Percentiles rank a stretch among this genome's conserved stretches.
Evolutionary conservation across 495 filamentous ascomycete species (phyloP).

Genomic region (Podospora pseudoanserina): DNA sequence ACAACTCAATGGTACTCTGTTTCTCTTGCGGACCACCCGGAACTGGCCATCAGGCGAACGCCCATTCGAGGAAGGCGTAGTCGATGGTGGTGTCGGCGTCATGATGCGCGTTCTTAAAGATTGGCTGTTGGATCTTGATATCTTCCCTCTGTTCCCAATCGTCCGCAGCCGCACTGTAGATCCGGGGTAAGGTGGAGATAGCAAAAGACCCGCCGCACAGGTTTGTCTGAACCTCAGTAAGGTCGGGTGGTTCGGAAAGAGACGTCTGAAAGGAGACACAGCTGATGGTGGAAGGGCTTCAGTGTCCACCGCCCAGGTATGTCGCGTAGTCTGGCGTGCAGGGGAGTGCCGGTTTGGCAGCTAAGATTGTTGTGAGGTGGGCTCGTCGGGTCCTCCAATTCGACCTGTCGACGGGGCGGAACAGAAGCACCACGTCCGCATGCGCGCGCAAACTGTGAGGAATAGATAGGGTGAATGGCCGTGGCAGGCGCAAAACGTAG

Average conservation of each 20-base stretch:
- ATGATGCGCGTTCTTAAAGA: conserved; percentile 40
- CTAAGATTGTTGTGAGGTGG: not conserved
- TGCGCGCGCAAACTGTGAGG: not conserved
- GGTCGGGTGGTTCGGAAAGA: not conserved
- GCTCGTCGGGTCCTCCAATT: no score
- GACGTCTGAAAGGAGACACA: not conserved
- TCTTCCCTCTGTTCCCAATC: not conserved
- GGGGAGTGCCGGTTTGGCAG: not conserved
- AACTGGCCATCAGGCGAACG: conserved; percentile 85
- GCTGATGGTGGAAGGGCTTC: not conserved
- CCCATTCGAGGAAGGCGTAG: conserved; percentile 66
- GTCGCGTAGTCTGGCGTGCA: not conserved
- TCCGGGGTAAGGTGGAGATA: conserved; percentile 2
- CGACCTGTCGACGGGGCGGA: no score
- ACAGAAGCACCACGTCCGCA: no score
- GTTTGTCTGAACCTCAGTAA: not conserved
- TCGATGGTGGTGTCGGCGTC: conserved; percentile 91
- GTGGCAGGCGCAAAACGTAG: not conserved
- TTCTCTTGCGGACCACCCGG: conserved; percentile 88
- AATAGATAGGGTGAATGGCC: not conserved
- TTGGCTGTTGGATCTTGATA: no score
- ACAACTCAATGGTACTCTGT: conserved; percentile 90
- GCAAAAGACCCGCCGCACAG: not conserved
- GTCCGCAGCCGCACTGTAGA: not conserved
- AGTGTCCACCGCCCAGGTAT: not conserved